Percentiles rank a stretch among this genome's conserved stretches.
Conservation (phyloP, 2,329 filamentous ascomycete species). For the Ophiobolus disseminans region DNA sequence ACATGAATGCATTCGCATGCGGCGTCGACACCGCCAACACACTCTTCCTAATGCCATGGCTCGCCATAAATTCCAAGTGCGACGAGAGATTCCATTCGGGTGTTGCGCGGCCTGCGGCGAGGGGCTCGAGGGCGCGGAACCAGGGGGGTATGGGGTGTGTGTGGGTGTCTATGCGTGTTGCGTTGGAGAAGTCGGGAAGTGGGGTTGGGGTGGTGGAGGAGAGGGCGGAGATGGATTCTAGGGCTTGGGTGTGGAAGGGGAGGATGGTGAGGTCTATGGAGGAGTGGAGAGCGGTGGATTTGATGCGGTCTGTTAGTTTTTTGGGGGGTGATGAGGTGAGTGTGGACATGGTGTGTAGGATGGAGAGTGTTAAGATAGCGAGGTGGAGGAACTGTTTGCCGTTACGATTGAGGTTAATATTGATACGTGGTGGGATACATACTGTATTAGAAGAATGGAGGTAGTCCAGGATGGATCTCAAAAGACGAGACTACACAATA, state of each 20-base stretch:
- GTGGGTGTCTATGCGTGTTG: conserved; percentile 45
- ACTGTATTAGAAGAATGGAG: too few relatives aligned
- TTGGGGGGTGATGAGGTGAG: not conserved
- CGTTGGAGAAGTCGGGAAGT: conserved; percentile 18
- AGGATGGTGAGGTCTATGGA: conserved; percentile 39
- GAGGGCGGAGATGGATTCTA: conserved; percentile 36
- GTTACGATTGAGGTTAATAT: too few relatives aligned
- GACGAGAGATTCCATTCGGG: conserved; percentile 38
- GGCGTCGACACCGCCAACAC: conserved; percentile 46
- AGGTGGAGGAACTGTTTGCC: not conserved
- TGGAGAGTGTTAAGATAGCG: not conserved
- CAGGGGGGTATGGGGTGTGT: conserved; percentile 46
- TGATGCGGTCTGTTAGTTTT: not conserved
- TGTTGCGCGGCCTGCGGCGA: conserved; percentile 43
- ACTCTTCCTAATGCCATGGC: conserved; percentile 34
- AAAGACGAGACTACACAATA: too few relatives aligned
- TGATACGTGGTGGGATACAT: too few relatives aligned
- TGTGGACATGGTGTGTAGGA: not conserved
- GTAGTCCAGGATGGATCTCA: too few relatives aligned
- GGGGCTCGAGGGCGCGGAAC: conserved; percentile 42
- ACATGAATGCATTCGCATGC: conserved; percentile 43
- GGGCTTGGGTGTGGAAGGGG: conserved; percentile 38
- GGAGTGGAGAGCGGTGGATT: conserved; percentile 13
- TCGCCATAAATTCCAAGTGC: conserved; percentile 44
- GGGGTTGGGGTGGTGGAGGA: conserved; percentile 12